A percentile compares a stretch with the other conserved stretches of the same genome.
These are phyloP conservation scores for Letharia lupina DNA, from an alignment of 495 filamentous ascomycete genomes.

Conservation along the genomic window DNA sequence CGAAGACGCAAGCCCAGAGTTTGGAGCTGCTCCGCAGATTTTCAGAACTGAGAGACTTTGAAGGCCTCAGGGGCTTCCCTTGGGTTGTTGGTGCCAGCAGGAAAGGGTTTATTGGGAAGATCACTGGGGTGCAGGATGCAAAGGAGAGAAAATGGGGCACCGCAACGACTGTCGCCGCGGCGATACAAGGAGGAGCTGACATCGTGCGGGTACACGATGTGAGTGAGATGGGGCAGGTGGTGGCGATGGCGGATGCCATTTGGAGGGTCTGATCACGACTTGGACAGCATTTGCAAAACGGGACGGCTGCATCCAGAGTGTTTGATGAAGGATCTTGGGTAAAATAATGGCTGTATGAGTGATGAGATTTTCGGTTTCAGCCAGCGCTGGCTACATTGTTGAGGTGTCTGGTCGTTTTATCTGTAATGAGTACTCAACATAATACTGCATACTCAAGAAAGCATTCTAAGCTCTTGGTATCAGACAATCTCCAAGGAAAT, in stretches of 20 bases:
- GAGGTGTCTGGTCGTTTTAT: neutral
- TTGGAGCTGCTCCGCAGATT: conserved; percentile 66
- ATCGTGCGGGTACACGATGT: conserved; percentile 94
- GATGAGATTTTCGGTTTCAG: neutral
- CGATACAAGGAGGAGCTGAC: conserved; percentile 87
- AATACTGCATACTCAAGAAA: neutral
- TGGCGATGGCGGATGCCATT: conserved; percentile 84
- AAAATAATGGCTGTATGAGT: neutral
- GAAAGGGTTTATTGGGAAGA: conserved; percentile 78
- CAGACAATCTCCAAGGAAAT: neutral
- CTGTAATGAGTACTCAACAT: neutral
- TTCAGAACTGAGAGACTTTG: conserved; percentile 49
- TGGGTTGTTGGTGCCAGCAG: conserved; percentile 88
- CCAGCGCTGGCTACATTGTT: neutral
- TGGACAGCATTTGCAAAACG: neutral
- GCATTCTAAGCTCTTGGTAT: neutral
- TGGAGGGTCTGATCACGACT: conserved; percentile 45
- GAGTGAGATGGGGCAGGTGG: conserved; percentile 77
- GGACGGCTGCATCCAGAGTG: neutral
- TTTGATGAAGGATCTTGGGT: neutral
- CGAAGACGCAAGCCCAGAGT: conserved; percentile 74
- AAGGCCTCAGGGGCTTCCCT: conserved; percentile 63
- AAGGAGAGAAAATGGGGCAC: conserved; percentile 72
- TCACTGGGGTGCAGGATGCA: conserved; percentile 67
- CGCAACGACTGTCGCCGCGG: conserved; percentile 77